Evolutionary conservation across 1,139 yeast genomes (phyloP), one percentile per base, ranked within the genome.

Genomic region (Hyphopichia pseudoburtonii): DNA sequence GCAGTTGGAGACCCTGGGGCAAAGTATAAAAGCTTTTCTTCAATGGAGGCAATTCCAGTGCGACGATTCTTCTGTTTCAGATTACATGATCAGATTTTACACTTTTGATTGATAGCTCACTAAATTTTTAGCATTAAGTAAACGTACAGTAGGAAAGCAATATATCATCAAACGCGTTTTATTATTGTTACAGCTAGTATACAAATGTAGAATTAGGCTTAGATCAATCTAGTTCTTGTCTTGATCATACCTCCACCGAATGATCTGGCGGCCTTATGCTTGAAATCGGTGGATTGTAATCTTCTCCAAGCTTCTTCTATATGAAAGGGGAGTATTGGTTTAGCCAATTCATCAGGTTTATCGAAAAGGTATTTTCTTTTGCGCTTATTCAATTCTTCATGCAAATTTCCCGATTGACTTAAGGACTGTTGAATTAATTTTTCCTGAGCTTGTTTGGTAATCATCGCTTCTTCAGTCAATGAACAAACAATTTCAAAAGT

Each of bases 401-500:
- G 44, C 27, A 48, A 56, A 34, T 48, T 44, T 22, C 52, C 50
- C 30, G 57, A 50, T 39, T 60, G 57, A 28, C 47, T 52, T 17
- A 43, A 38, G 36, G 48, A 45, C 46, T 56, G 57, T 41, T 69
- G 73, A 16, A 63, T 53, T 26, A 67, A 51, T 36, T 56, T 59
- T 41, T 82, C 86, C 56, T 86, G 94, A 15, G 79, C 71, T 38
- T 75, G 78, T 51, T 90, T 89, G 31, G 92, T 84, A 43, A 76
- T 78, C 61, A 92, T 72, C 0, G 97, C 97, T 51, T 85, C 88
- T 60, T 92, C 97, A 0, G 98, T 92, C 40, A 92, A 64, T 9
- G 94, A 83, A 52, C 98, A 94, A 3, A 92, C 98, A 56, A 92
- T 89, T 60, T 92, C 99, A 66, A 94, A 92, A 0, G 98, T 94